These are phyloP conservation scores for Wickerhamiella sergipiensis DNA, from an alignment of 805 yeast species.

Conservation along the genomic window DNA sequence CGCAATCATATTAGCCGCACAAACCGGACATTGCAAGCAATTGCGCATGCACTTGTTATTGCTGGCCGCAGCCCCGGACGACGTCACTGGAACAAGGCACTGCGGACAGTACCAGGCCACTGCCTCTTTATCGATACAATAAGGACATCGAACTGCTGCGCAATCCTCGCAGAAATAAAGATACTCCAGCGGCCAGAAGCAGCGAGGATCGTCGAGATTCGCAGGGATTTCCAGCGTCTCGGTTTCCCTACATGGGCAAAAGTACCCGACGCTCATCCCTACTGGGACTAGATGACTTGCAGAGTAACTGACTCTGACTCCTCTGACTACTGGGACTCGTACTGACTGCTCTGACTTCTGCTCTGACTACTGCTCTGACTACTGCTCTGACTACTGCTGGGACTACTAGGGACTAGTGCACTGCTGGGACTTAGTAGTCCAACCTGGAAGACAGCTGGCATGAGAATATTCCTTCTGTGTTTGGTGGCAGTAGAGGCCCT, in stretches of 20 bases:
- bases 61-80: conserved; percentile 15
- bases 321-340: too few species aligned
- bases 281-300: too few species aligned
- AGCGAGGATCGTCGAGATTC: conserved; percentile 11
- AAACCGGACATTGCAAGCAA: conserved; percentile 26
- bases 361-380: too few species aligned
- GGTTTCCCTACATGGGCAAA: conserved; percentile 9
- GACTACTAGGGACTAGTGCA: too few species aligned
- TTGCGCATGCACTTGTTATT: conserved; percentile 23
- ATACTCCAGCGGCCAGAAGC: conserved; percentile 18
- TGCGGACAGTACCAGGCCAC: conserved; percentile 25
- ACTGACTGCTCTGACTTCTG: too few species aligned
- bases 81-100: conserved; percentile 24
- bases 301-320: too few species aligned
- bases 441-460: neutral
- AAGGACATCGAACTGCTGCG: conserved; percentile 23
- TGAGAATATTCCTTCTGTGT: neutral
- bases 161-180: conserved; percentile 28
- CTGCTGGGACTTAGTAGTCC: neutral
- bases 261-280: conserved; percentile 2
- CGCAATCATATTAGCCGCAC: conserved; percentile 16
- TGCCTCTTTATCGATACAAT: conserved; percentile 25
- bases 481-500: neutral
- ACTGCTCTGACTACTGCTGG: too few species aligned
- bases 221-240: conserved; percentile 10